A percentile compares a stretch with the other conserved stretches of the same genome.
Evolutionary conservation across 495 filamentous ascomycete genomes (phyloP).

Genomic region (Aspergillus taichungensis): DNA sequence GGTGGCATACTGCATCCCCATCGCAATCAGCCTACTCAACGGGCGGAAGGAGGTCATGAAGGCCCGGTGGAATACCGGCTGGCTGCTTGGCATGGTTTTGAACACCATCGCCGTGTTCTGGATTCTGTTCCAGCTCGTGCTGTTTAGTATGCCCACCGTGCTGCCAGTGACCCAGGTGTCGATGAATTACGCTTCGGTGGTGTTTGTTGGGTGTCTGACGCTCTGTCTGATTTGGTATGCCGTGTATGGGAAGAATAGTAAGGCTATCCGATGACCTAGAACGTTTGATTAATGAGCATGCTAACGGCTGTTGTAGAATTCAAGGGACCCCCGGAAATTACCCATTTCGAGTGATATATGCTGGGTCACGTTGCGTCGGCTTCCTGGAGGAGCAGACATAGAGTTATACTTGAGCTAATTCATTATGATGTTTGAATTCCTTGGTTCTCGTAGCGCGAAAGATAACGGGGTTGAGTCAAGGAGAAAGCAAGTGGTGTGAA

Average conservation of each 20-base stretch:
- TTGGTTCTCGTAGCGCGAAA: no score
- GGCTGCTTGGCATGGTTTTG: conserved; percentile 43
- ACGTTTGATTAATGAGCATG: not conserved
- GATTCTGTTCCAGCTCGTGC: conserved; percentile 52
- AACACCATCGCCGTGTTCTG: conserved; percentile 51
- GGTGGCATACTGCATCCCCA: conserved; percentile 49
- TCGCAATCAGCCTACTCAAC: conserved; percentile 44
- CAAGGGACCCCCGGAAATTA: no score
- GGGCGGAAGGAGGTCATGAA: conserved; percentile 41
- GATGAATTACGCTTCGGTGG: conserved; percentile 57
- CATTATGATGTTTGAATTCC: no score
- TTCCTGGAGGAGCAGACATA: no score
- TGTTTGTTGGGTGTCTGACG: conserved; percentile 48
- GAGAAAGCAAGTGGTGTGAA: no score
- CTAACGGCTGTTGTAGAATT: not conserved
- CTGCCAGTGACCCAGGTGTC: conserved; percentile 36
- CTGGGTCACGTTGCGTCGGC: no score
- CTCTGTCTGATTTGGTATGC: conserved; percentile 37
- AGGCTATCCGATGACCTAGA: no score
- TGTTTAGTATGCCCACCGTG: conserved; percentile 45
- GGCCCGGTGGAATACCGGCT: conserved; percentile 48
- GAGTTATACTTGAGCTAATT: no score
- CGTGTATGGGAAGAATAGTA: conserved; percentile 38
- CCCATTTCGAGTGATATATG: no score
- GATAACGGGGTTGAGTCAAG: no score